These are phyloP conservation scores for Xylaria sp. DNA, from an alignment of 2,329 filamentous ascomycete genomes.

Conservation along the genomic window DNA sequence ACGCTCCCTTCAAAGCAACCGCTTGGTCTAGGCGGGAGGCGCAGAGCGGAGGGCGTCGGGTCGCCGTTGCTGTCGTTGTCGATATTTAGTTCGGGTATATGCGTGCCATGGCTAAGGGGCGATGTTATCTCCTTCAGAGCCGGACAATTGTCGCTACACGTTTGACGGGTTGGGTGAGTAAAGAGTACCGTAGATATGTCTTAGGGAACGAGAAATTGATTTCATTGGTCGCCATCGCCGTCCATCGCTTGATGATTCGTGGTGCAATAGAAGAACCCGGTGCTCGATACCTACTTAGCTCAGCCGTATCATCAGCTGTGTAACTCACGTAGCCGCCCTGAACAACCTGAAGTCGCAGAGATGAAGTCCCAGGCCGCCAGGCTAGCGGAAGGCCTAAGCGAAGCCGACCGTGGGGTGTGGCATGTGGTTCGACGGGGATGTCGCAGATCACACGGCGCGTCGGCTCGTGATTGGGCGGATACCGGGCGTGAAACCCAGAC, in stretches of 20 bases:
- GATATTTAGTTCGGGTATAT: background rate
- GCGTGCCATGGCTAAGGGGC: no score
- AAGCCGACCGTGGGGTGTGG: conserved; percentile 10
- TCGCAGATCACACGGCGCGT: conserved; percentile 25
- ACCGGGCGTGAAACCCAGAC: conserved; percentile 28
- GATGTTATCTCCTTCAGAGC: no score
- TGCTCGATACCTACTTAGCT: no score
- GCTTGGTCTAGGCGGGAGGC: background rate
- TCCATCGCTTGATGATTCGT: no score
- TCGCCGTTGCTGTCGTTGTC: background rate
- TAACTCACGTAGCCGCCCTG: no score
- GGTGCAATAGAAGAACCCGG: no score
- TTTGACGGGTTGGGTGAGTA: no score
- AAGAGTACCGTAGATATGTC: no score
- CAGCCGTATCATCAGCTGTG: no score
- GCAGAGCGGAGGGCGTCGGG: background rate
- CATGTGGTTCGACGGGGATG: conserved; percentile 19
- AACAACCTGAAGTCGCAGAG: background rate
- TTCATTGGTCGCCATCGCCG: no score
- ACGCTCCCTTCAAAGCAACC: background rate
- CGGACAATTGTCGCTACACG: no score
- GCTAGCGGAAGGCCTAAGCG: conserved; percentile 7
- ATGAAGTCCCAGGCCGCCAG: conserved; percentile 3
- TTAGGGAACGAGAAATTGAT: no score
- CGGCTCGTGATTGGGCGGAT: conserved; percentile 21